Percentiles rank a stretch among this genome's conserved stretches.
phyloP scores from a whole-genome alignment of 176 grass and related monocot species.

The Paspalum vaginatum region DNA sequence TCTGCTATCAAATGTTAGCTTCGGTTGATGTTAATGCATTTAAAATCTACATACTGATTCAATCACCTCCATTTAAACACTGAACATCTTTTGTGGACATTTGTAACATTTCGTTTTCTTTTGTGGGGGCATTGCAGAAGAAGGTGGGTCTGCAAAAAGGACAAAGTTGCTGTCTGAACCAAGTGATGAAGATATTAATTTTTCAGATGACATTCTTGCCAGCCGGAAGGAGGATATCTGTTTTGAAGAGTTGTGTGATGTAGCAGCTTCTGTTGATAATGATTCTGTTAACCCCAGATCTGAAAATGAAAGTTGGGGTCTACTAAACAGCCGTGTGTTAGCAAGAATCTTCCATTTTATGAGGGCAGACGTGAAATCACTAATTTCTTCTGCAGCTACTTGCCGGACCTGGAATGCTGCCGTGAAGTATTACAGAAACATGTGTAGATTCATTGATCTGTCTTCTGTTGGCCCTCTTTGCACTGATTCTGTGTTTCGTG shows the following conservation, averaged over 20 bases:
- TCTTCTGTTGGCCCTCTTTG: constrained; percentile 79
- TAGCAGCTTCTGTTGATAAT: constrained; percentile 50
- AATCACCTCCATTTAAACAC: constrained; percentile 12
- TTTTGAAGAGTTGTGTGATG: constrained; percentile 80
- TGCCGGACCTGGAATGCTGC: constrained; percentile 79
- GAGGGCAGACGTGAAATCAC: constrained; percentile 77
- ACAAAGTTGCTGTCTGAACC: constrained; percentile 61
- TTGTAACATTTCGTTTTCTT: constrained; percentile 21
- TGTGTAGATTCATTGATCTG: constrained; percentile 71
- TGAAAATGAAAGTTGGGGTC: constrained; percentile 66
- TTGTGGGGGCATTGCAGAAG: constrained; percentile 59
- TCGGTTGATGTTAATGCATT: constrained; percentile 18
- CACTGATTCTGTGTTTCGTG: constrained; percentile 63
- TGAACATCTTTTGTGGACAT: constrained; percentile 9
- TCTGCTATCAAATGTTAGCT: constrained; percentile 28
- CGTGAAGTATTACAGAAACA: constrained; percentile 68
- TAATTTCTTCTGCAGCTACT: constrained; percentile 79
- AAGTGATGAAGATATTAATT: constrained; percentile 70
- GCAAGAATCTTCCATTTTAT: constrained; percentile 94
- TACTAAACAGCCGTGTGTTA: constrained; percentile 62
- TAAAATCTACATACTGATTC: constrained; percentile 5
- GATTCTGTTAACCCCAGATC: constrained; percentile 13
- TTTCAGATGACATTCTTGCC: constrained; percentile 61
- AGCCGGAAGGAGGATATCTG: constrained; percentile 67
- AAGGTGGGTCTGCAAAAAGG: constrained; percentile 77